These are phyloP conservation scores for Polyporus arcularius DNA, from an alignment of 768 basidiomycete species.

Conservation along the genomic window DNA sequence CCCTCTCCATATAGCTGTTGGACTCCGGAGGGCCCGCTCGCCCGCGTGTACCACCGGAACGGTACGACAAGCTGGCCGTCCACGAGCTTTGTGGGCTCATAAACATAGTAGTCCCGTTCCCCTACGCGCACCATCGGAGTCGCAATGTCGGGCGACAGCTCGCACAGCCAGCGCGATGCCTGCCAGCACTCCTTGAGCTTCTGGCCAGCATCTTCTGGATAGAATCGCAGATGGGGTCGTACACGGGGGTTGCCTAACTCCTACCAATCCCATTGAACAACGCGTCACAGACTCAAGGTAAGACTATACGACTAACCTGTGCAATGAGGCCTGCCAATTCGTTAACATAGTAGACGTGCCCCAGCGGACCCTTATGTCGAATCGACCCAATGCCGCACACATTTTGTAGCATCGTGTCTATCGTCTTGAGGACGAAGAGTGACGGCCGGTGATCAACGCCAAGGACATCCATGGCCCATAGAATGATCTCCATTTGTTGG, in stretches of 20 bases:
- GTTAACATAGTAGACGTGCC: conserved; percentile 5
- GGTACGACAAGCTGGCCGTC: not conserved
- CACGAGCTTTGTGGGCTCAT: not conserved
- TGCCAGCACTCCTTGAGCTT: not conserved
- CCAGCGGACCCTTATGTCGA: not conserved
- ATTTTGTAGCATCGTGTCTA: not conserved
- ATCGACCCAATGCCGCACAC: conserved; percentile 2
- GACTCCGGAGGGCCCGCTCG: not conserved
- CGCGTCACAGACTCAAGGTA: too few species aligned
- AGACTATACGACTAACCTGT: not conserved
- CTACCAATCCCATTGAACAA: not conserved
- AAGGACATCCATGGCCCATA: not conserved
- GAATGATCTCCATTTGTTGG: not conserved
- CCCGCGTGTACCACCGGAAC: not conserved
- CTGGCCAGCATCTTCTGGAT: not conserved
- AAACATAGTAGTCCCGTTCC: not conserved
- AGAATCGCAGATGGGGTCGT: conserved; percentile 3
- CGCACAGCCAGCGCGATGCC: not conserved
- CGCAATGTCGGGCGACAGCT: not conserved
- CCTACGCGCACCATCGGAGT: not conserved
- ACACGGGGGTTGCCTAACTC: conserved; percentile 13
- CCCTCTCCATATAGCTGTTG: not conserved
- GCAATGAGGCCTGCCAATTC: not conserved
- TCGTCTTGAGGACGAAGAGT: not conserved
- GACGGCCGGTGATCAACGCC: not conserved